phyloP scores from a whole-genome alignment of 352 stramenopile genomes.

The Phytophthora quininea region DNA sequence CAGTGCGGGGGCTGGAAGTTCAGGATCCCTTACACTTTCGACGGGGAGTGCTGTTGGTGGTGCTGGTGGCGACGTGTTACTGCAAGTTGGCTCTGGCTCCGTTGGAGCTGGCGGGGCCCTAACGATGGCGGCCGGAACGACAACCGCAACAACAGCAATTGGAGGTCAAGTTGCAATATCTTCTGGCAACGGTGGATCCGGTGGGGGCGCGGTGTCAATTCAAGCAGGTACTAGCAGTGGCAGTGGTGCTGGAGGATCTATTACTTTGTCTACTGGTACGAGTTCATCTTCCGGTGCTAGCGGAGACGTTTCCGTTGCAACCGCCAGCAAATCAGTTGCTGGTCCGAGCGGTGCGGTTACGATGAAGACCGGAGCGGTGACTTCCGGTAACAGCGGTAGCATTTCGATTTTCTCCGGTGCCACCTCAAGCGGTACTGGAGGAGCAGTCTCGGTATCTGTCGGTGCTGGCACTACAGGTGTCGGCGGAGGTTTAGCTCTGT shows the following conservation, averaged over 20 bases:
- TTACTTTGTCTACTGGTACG: slow-evolving; percentile 43
- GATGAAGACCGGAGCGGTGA: slow-evolving; percentile 37
- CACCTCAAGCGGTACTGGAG: slow-evolving; percentile 34
- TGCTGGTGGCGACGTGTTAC: slow-evolving; percentile 48
- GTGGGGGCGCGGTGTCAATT: slow-evolving; percentile 34
- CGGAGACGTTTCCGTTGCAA: slow-evolving; percentile 39
- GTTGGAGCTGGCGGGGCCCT: slow-evolving; percentile 46
- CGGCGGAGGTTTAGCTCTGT: slow-evolving; percentile 27
- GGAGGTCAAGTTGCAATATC: slow-evolving; percentile 35
- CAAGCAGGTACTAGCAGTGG: slow-evolving; percentile 28
- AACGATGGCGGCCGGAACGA: slow-evolving; percentile 41
- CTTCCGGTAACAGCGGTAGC: slow-evolving; percentile 37
- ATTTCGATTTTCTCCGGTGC: slow-evolving; percentile 41
- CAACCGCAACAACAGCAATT: slow-evolving; percentile 24
- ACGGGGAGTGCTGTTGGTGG: slow-evolving; percentile 52
- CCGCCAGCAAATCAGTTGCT: slow-evolving; percentile 32
- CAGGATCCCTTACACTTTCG: slow-evolving; percentile 49
- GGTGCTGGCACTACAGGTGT: slow-evolving; percentile 33
- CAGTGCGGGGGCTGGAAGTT: slow-evolving; percentile 49
- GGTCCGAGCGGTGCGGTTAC: slow-evolving; percentile 39
- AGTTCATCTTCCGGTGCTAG: slow-evolving; percentile 39
- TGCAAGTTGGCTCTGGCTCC: slow-evolving; percentile 50
- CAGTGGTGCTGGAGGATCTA: slow-evolving; percentile 36
- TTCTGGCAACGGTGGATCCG: slow-evolving; percentile 39
- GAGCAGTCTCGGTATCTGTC: slow-evolving; percentile 40